These are phyloP conservation scores for Aspergillus haitiensis DNA, from an alignment of 495 filamentous ascomycete genomes.

Conservation along the genomic window DNA sequence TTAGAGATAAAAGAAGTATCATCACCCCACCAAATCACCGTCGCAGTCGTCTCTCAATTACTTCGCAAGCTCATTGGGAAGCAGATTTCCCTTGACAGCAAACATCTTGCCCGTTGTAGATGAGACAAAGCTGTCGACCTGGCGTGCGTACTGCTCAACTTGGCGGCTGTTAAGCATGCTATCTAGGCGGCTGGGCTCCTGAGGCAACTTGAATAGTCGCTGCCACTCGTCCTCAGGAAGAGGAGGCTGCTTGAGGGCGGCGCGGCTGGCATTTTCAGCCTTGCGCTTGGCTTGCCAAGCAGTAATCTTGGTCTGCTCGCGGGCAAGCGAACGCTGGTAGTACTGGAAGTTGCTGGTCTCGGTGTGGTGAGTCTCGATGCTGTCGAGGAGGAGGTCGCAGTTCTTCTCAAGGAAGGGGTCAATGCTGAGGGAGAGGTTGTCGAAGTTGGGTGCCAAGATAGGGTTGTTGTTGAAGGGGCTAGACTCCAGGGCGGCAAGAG, in stretches of 20 bases:
- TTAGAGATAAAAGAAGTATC: conserved; percentile 15
- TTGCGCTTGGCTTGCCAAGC: conserved; percentile 95
- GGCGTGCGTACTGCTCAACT: conserved; percentile 96
- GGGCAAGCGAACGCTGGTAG: conserved; percentile 91
- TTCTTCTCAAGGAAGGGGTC: conserved; percentile 99
- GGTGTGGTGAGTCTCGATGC: conserved; percentile 95
- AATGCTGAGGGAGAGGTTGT: conserved; percentile 85
- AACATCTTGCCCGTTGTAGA: conserved; percentile 96
- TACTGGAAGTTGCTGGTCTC: conserved; percentile 99
- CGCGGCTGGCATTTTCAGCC: conserved; percentile 83
- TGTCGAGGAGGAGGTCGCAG: conserved; percentile 90
- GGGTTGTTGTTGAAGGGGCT: conserved; percentile 45
- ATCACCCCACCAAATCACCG: neutral
- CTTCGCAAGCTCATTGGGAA: conserved; percentile 51
- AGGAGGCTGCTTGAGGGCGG: conserved; percentile 80
- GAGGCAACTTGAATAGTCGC: conserved; percentile 92
- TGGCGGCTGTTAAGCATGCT: conserved; percentile 89
- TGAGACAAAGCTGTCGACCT: conserved; percentile 95
- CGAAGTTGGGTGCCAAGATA: conserved; percentile 81
- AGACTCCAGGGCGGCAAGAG: conserved; percentile 69
- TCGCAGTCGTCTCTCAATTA: conserved; percentile 17
- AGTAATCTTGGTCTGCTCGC: conserved; percentile 94
- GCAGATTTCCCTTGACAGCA: conserved; percentile 74
- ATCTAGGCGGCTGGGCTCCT: conserved; percentile 90
- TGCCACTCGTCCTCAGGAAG: conserved; percentile 98